Base-by-base conservation (phyloP, 2,329 filamentous ascomycete genomes). In the Penicillium decumbens region DNA sequence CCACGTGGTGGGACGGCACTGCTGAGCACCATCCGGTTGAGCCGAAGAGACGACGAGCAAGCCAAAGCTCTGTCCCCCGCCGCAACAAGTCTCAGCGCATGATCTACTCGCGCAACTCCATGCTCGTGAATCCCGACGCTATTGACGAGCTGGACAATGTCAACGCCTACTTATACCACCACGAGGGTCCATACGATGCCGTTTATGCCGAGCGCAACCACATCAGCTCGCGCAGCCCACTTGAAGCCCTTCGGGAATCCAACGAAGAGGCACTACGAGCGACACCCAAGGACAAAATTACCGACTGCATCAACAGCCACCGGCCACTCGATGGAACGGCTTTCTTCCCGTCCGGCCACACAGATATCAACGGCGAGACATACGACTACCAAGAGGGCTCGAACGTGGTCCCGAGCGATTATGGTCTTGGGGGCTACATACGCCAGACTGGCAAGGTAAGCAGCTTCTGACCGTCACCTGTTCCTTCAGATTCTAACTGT, bases 141-240 rank as follows among this genome's bases (percentile, higher is more conserved):
- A 93, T 97, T 62, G 92, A 96, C 67, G 75, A 76, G 4, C 81
- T 97, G 1, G 92, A 95, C 65, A 77, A 75, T 45, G 74, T 79
- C 2, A 69, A 80, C n/a, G 80, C 80, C 43, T 78, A 78, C 15
- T 72, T 78, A 2, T 95, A 95, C 69, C 92, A 96, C 68, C 92
- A 97, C 62, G 88, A 86, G 56, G 91, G 92, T 0, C 92, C 92
- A 0, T 97, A 88, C 60, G 92, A 97, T 66, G 89, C 91, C 8
- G 86, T 88, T 2, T 77, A 89, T 45, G 76, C 85, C 1, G 81
- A 87, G 10, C 80, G 88, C 41, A 96, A 96, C 71, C 76, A 73
- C 3, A 77, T 82, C 60, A 77, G 75, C 59, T 73, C 77, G 47
- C 72, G 67, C 50, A 84, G 88, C 3, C 91, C 92, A 0, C 72